phyloP scores from a whole-genome alignment of 129 eudicot genomes.

The Escallonia herrerae region DNA sequence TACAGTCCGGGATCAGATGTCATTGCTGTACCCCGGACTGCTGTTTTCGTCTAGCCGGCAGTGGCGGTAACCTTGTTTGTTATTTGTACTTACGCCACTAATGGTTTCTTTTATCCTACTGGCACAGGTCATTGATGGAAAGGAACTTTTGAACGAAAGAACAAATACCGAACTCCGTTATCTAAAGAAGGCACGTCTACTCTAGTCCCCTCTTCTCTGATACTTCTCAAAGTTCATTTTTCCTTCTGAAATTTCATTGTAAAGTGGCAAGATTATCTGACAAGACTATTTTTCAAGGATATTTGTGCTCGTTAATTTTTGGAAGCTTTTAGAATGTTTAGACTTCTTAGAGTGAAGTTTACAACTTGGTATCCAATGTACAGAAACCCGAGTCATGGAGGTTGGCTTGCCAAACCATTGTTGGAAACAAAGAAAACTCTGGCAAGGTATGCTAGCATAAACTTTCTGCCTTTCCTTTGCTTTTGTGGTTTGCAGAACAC shows the following conservation, averaged over 20 bases:
- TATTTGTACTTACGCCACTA: neutral
- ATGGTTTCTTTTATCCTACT: neutral
- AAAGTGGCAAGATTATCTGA: too few relatives aligned
- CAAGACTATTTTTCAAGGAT: too few relatives aligned
- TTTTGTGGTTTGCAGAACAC: too few relatives aligned
- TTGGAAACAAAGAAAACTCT: constrained; percentile 93
- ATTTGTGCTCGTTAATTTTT: too few relatives aligned
- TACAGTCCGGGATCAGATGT: neutral
- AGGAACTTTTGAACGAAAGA: constrained; percentile 88
- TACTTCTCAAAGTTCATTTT: neutral
- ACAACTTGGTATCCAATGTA: neutral
- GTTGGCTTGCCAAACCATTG: constrained; percentile 96
- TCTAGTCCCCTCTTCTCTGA: neutral
- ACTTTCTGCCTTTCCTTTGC: neutral
- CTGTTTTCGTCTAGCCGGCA: too few relatives aligned
- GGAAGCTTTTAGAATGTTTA: neutral
- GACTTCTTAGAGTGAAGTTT: neutral
- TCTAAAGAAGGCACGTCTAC: constrained; percentile 69
- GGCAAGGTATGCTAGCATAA: constrained; percentile 58
- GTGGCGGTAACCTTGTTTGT: neutral
- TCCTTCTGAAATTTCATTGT: too few relatives aligned
- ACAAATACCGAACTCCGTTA: constrained; percentile 78
- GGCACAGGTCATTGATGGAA: constrained; percentile 72
- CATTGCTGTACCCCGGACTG: neutral
- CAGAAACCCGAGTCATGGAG: constrained; percentile 99